These are phyloP conservation scores for Cenchrus fungigraminus DNA, from an alignment of 176 grass and related monocot genomes.

Conservation along the genomic window DNA sequence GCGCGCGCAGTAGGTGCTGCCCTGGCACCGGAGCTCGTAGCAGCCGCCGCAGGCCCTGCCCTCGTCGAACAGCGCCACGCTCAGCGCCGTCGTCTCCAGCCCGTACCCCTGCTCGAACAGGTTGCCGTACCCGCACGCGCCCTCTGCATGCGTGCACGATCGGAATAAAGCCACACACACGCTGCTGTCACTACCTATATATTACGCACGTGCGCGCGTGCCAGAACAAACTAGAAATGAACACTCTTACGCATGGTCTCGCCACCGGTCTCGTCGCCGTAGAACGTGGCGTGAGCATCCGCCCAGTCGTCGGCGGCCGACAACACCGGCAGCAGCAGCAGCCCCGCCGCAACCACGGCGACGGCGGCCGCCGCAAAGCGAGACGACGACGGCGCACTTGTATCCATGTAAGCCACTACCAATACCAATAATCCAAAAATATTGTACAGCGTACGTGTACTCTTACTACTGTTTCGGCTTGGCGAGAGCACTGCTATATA, in stretches of 20 bases:
- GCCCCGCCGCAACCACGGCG: background rate
- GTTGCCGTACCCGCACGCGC: constrained; percentile 36
- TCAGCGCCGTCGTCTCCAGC: constrained; percentile 32
- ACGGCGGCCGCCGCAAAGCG: background rate
- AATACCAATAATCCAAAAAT: background rate
- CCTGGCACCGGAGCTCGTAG: background rate
- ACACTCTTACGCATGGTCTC: constrained; percentile 30
- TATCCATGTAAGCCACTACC: background rate
- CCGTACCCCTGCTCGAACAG: constrained; percentile 34
- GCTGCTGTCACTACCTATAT: too few relatives aligned
- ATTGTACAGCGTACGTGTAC: background rate
- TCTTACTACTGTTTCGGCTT: background rate
- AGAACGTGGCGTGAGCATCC: constrained; percentile 35
- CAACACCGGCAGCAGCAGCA: background rate
- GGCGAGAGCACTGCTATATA: background rate
- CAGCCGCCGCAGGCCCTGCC: constrained; percentile 36
- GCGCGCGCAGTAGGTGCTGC: background rate
- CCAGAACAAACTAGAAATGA: background rate
- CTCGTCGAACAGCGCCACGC: constrained; percentile 39
- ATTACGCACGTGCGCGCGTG: background rate
- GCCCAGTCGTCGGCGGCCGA: background rate
- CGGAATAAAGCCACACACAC: too few relatives aligned
- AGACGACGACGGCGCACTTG: background rate
- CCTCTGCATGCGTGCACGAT: constrained; percentile 4
- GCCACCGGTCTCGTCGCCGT: constrained; percentile 15